Evolutionary conservation across 2,329 filamentous ascomycete species (phyloP), one percentile per base, ranked within the genome.

Genomic region (Hypoxylon rubiginosum): DNA sequence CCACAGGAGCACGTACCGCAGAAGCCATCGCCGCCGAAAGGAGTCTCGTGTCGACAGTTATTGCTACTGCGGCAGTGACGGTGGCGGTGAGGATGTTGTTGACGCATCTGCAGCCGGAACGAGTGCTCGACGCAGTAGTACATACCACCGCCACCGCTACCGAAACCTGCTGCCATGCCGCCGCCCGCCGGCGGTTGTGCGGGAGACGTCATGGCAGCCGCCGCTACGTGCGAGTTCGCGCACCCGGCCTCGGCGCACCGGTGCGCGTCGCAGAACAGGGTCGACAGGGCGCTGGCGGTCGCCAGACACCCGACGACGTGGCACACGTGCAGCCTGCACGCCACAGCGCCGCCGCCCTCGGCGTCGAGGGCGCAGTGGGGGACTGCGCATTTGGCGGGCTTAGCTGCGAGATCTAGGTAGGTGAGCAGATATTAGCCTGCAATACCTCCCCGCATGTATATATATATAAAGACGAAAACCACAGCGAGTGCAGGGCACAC

Each of bases 221-320:
- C 19, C 36, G 21, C 34, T 19, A 49, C 43, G 26, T 64, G 64
- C 17, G 55, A 59, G 49, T 55, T 62, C 2, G 34, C 13, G 46
- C 69, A 68, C 11, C 41, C 36, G 41, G 59, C 26, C 32, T 66
- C 64, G 52, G 30, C 28, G 54, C 70, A 72, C 21, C 51, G 34
- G 48, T 67, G 64, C 0, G 34, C 43, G 39, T 62, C 62, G 69
- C 69, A 71, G 62, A 57, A 58, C 15, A 63, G 59, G 10, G 58
- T 57, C 10, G 39, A 41, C 24, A 28, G 11, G 51, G 13, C 24
- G 50, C 24, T 8, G 50, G 39, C 13, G 43, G 55, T 45, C 11
- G 48, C 54, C 4, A 45, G 17, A 34, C 67, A 64, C 10, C 64
- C 64, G 45, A 13, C 8, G 4, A 43, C 19, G 15, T 49, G 56